These are phyloP conservation scores for Beauveria sp. DNA, from an alignment of 2,329 filamentous ascomycete species.

Conservation along the genomic window DNA sequence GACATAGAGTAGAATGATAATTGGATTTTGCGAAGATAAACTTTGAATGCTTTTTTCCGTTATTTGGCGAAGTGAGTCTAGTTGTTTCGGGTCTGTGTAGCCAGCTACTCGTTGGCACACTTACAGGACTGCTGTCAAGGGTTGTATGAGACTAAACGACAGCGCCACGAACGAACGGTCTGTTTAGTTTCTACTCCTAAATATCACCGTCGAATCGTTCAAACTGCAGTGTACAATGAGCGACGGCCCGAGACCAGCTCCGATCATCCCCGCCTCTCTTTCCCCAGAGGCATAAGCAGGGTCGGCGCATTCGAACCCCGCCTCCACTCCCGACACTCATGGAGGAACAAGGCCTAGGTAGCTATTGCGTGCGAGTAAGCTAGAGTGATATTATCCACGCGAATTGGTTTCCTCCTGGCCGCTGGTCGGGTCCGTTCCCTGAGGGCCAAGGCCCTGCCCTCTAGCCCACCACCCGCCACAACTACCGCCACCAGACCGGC, in stretches of 20 bases:
- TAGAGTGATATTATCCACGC: neutral
- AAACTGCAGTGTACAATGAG: neutral
- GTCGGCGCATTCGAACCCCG: neutral
- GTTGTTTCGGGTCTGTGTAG: too few species aligned
- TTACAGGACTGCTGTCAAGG: too few species aligned
- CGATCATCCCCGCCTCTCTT: neutral
- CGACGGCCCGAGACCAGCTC: neutral
- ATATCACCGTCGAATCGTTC: too few species aligned
- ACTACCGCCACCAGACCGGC: neutral
- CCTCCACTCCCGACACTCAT: neutral
- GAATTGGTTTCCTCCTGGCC: neutral
- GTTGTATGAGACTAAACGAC: neutral
- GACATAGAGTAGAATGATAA: too few species aligned
- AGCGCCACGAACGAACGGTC: neutral
- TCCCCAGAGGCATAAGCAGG: neutral
- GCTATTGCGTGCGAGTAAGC: neutral
- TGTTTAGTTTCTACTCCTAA: too few species aligned
- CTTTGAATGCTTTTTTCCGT: too few species aligned
- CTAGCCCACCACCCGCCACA: neutral
- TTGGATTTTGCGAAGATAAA: too few species aligned
- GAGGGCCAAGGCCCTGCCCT: neutral
- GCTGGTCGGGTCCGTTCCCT: neutral
- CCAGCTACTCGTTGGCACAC: too few species aligned
- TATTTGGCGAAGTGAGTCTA: too few species aligned
- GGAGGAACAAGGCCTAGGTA: neutral